phyloP scores from a whole-genome alignment of 495 filamentous ascomycete genomes.

The Melanomma pulvis-pyrius region DNA sequence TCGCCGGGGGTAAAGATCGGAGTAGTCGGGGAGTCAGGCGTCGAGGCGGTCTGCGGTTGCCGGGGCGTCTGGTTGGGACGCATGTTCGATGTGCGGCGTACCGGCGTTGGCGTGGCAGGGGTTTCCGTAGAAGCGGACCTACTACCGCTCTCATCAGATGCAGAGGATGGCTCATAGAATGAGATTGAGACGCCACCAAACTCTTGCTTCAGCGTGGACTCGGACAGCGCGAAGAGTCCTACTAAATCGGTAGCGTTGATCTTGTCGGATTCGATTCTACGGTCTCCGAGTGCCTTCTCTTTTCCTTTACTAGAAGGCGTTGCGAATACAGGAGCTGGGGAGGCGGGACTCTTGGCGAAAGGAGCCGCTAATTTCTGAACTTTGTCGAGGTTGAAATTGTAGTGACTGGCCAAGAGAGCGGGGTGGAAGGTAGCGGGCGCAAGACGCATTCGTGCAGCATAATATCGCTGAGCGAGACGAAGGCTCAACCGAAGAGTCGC shows the following conservation, averaged over 20 bases:
- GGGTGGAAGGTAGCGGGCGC: constrained; percentile 65
- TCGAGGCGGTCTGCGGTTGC: constrained; percentile 51
- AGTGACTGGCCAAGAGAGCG: constrained; percentile 78
- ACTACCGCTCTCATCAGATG: constrained; percentile 11
- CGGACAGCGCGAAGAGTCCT: constrained; percentile 63
- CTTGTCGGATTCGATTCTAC: constrained; percentile 50
- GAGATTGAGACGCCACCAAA: constrained; percentile 67
- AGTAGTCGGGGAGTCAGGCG: constrained; percentile 55
- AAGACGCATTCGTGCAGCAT: constrained; percentile 77
- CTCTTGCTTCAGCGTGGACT: constrained; percentile 59
- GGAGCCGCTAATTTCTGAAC: constrained; percentile 80
- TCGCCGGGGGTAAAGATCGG: constrained; percentile 33
- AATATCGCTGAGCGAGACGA: constrained; percentile 87
- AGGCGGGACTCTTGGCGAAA: constrained; percentile 68
- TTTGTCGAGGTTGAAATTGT: constrained; percentile 90
- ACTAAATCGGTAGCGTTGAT: constrained; percentile 78
- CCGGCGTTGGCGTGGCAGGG: constrained; percentile 56
- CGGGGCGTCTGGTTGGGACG: constrained; percentile 40
- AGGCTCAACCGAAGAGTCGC: constrained; percentile 74
- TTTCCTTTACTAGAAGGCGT: constrained; percentile 65
- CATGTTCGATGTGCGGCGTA: constrained; percentile 45
- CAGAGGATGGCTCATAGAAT: constrained; percentile 57
- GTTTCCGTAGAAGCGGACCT: constrained; percentile 25
- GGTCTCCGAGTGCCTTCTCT: constrained; percentile 61
- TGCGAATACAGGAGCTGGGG: constrained; percentile 44